Base-by-base conservation (phyloP, 106 monocot species). In the Allium sativum region DNA sequence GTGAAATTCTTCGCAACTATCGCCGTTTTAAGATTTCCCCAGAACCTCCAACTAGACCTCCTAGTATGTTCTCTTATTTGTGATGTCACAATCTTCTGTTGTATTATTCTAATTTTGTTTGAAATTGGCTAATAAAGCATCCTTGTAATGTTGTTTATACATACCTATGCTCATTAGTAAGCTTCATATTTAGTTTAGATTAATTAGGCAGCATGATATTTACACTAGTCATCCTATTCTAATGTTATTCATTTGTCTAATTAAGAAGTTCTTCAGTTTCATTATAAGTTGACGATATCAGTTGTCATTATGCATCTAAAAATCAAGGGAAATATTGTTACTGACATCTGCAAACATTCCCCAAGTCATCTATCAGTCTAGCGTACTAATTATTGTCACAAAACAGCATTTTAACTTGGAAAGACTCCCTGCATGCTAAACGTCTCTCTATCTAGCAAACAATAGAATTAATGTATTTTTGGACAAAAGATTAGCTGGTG, bases 1-100 rank as follows among this genome's bases (percentile, higher is more conserved):
- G 92, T 75, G 88, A 99, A 75, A 88, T 99, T 60, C 83, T 99
- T 55, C 81, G 78, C 45, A 92, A 92, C 60, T 85, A 82, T 73
- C 71, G 52, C 15, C 80, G 75, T 10, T 92, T 92, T 67, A 67
- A 59, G 42, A 92, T 99, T 73, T 80, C 85, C 5, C 77, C 98
- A 7, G 98, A 99, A 58, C 79, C 98, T 13, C 90, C 82, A 71
- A 92, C 84, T 71, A 86, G 51, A 59, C 98, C 98, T 59, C 68
- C 62, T 7, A 92, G 98, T 99, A 99, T 71, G 79, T 9, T 40
- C 40, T 45, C 42, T 47, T 12, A 48, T 46, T 18, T 42, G 48
- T 46, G 19, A 21, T 44, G 9, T 5, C 31, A 17, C 9, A 60
- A 16, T 44, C 2, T 43, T 62, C 48, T 62, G 21, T 62, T 43